Conservation (phyloP, 257 asterid species). For the Penstemon davidsonii region DNA sequence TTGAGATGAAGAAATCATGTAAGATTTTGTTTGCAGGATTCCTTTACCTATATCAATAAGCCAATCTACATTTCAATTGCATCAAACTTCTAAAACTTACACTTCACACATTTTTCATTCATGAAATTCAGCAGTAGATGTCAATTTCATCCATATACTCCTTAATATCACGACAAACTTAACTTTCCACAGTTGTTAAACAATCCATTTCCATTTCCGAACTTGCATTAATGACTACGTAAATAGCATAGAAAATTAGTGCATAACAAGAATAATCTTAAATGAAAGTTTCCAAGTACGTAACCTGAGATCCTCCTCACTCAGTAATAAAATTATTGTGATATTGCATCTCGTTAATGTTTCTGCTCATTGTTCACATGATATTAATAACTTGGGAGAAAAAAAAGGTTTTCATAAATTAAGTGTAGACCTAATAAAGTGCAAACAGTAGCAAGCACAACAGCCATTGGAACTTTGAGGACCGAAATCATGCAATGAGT, state of each 20-base stretch:
- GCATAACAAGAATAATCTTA: neutral
- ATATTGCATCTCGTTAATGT: neutral
- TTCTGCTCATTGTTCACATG: neutral
- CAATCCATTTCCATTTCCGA: neutral
- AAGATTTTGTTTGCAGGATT: neutral
- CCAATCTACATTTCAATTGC: neutral
- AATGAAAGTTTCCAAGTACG: neutral
- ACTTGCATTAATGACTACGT: neutral
- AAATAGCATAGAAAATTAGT: no score
- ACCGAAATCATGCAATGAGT: neutral
- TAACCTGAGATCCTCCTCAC: neutral
- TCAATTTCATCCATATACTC: neutral
- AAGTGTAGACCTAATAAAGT: neutral
- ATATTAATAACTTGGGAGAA: neutral
- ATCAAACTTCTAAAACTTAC: slow-evolving; percentile 2
- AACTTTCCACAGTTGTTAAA: neutral
- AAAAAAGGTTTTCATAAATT: slow-evolving; percentile 9
- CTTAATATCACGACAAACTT: neutral
- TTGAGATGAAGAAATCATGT: neutral
- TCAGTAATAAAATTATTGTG: neutral
- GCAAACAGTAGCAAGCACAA: neutral
- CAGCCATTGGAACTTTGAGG: neutral
- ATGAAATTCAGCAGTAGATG: neutral
- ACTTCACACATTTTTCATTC: neutral
- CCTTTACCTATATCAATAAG: neutral